These are phyloP conservation scores for Linderniella brevidens DNA, from an alignment of 257 asterid genomes.

Conservation along the genomic window DNA sequence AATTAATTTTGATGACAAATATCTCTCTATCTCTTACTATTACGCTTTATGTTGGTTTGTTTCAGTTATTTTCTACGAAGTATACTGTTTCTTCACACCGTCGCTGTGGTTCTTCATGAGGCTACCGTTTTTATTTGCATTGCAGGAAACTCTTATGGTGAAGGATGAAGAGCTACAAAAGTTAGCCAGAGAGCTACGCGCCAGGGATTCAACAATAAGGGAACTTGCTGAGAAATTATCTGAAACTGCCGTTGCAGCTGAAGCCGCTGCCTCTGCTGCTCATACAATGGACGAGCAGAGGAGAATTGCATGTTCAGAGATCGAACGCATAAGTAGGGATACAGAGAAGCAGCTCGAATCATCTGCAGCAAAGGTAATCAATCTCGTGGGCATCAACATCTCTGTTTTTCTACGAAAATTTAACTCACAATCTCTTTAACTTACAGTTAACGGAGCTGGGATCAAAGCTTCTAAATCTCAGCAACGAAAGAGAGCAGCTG, in stretches of 20 bases:
- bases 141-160: constrained; percentile 88
- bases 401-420: background rate
- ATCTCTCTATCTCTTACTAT: too few relatives aligned
- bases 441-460: constrained; percentile 52
- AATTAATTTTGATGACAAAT: background rate
- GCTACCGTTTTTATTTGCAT: constrained; percentile 9
- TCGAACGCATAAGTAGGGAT: constrained; percentile 55
- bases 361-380: constrained; percentile 39
- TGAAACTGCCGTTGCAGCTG: constrained; percentile 96
- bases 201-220: constrained; percentile 76
- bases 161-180: constrained; percentile 98
- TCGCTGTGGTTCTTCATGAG: too few relatives aligned
- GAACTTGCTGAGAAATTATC: constrained; percentile 80
- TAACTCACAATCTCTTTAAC: constrained; percentile 7
- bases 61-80: too few relatives aligned
- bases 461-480: constrained; percentile 33
- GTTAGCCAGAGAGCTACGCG: constrained; percentile 77
- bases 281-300: constrained; percentile 84
- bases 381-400: constrained; percentile 8
- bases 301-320: constrained; percentile 71
- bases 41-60: too few relatives aligned
- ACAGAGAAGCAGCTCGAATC: constrained; percentile 41
- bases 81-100: too few relatives aligned
- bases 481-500: constrained; percentile 63
- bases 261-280: constrained; percentile 96